Base-by-base conservation (phyloP, 345 rosid species). In the Arabis alpina region DNA sequence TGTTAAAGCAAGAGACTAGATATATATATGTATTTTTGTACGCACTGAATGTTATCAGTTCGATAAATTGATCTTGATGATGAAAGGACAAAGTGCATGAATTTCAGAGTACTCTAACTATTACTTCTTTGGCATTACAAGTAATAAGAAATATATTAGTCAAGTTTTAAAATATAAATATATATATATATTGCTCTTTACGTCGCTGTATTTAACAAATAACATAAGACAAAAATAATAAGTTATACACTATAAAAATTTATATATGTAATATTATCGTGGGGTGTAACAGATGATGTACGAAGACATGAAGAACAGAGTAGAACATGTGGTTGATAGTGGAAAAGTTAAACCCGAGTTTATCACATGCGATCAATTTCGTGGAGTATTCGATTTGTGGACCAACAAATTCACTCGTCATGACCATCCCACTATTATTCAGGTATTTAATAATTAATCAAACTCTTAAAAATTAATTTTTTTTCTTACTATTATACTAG, bases 361-460 rank as follows among this genome's bases (percentile, higher is more conserved):
- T 50, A 64, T 73, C n/a, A 66, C 8, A n/a, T 60, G 45, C 1
- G 75, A 65, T 10, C 36, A 40, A 12, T 78, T 70, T 30, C 80
- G 73, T 9, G 45, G 56, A 6, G 78, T 77, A 24, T 82, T 84
- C 40, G 54, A 58, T 24, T 70, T 66, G 60, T 89, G 90, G 92
- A 81, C 80, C 0, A 30, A 50, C 3, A 47, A 57, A 4, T 87
- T 87, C 71, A 83, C 80, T 32, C 79, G 82, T 9, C 89, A 77
- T 11, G 67, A 85, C 40, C 98, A 92, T 64, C 92, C 93, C 5
- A 36, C 96, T 0, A 71, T 92, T 16, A 76, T 92, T 56, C 82
- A 87, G 91, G 93, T 88, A 53, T 28, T 2, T 25, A 37, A 2
- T 2, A 15, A 36, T 3, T 16, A 24, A 14, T 36, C 14, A 51